Base-by-base conservation (phyloP, 2,329 filamentous ascomycete genomes). In the Arthrobotrys pseudoclavata region DNA sequence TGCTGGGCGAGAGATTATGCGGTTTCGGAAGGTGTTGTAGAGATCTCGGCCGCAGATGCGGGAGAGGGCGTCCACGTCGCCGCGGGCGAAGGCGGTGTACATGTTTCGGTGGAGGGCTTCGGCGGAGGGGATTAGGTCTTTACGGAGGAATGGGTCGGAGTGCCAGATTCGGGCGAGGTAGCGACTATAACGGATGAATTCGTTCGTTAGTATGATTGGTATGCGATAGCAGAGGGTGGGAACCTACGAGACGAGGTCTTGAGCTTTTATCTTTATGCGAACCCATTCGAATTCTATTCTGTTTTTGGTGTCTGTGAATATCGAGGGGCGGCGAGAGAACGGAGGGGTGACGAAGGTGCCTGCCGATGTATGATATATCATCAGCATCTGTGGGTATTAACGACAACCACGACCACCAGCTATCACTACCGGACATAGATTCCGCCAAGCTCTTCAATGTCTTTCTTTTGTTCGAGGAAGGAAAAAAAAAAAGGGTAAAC, bases 341-440 rank as follows among this genome's bases (percentile, higher is more conserved):
- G 79, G 80, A 20, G 80, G 81, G 76, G 79, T 79, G 62, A 81
- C 66, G 64, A 81, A 81, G 12, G 81, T 81, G 55, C 79, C 81
- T 81, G 18, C 22, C 0, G 10, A 5, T 40, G 4, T 18, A 18
- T 9, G 10, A 26, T 24, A 48, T 57, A 72, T 40, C 34, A 72
- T 40, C 34, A 63, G 45, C 12, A 26, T 50, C 13, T 9, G 12
- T n/a, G 37, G 37, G 20, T 45, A 18, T 45, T n/a, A 20, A 20
- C 37, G 3, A 40, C 7, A 12, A n/a, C 45, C 47, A 50, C 47
- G 12, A 24, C 47, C 18, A 50, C 42, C 26, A 37, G 13, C 13
- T 1, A 34, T 42, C 52, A 37, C 18, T 13, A 47, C 12, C 45
- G 4, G 15, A 22, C 5, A 29, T 20, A 37, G 7, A 34, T 20